Conservation (phyloP, 2,329 filamentous ascomycete genomes). For the Paraphoma chrysanthemicola region DNA sequence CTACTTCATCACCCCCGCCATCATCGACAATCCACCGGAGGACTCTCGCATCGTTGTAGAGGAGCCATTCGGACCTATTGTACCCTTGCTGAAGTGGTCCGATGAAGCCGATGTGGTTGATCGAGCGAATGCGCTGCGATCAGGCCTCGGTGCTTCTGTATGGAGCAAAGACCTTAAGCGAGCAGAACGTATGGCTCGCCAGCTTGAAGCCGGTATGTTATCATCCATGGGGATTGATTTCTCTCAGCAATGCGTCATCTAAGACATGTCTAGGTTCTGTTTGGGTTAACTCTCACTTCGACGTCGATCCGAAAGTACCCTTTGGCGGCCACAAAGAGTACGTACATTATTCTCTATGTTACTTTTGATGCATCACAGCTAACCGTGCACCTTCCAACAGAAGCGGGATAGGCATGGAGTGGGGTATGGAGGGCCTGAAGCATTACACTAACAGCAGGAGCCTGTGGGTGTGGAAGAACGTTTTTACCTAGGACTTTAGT, state of each 20-base stretch:
- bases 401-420: conserved; percentile 78
- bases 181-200: conserved; percentile 54
- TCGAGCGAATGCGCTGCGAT: conserved; percentile 54
- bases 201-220: conserved; percentile 55
- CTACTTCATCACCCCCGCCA: conserved; percentile 66
- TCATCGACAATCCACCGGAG: conserved; percentile 65
- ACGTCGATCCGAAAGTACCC: conserved; percentile 43
- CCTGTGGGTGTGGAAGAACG: conserved; percentile 28
- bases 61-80: conserved; percentile 70
- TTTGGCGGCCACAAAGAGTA: conserved; percentile 77
- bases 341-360: not conserved
- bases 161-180: conserved; percentile 46
- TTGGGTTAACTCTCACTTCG: conserved; percentile 58
- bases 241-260: no score
- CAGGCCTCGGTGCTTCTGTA: conserved; percentile 61
- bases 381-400: not conserved
- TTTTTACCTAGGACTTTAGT: conserved; percentile 12
- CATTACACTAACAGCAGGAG: conserved; percentile 25
- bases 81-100: conserved; percentile 68
- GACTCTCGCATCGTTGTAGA: conserved; percentile 63
- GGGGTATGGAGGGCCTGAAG: conserved; percentile 46
- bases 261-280: conserved; percentile 9
- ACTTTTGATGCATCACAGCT: not conserved
- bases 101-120: conserved; percentile 59
- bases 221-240: no score